These are phyloP conservation scores for Coemansia sp. DNA, from an alignment of 192 early-diverging fungal genomes.

Conservation along the genomic window DNA sequence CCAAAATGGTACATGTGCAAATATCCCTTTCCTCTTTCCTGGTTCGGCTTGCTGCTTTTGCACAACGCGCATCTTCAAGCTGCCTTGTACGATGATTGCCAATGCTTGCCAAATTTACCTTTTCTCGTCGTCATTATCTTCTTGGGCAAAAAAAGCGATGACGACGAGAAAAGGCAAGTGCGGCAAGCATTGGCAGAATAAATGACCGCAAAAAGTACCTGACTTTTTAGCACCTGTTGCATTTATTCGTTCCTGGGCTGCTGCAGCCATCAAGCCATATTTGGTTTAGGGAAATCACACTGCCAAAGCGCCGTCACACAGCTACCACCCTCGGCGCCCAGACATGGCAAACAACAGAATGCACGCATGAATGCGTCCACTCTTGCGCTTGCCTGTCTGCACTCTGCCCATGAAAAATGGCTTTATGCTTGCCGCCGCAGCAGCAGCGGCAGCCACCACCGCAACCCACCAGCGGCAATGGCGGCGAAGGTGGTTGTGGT, in stretches of 20 bases:
- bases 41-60: neutral
- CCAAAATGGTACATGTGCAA: constrained; percentile 1
- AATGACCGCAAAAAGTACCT: neutral
- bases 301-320: constrained; percentile 21
- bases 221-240: constrained; percentile 4
- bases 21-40: neutral
- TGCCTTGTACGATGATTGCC: neutral
- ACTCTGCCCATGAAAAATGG: constrained; percentile 1
- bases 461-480: neutral
- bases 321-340: constrained; percentile 2
- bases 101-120: neutral
- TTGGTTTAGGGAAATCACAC: constrained; percentile 27
- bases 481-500: neutral
- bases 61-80: neutral
- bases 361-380: constrained; percentile 9
- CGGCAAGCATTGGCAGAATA: neutral
- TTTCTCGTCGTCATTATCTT: neutral
- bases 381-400: constrained; percentile 1
- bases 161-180: neutral
- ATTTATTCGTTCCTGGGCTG: constrained; percentile 4
- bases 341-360: constrained; percentile 2
- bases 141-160: neutral
- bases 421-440: neutral
- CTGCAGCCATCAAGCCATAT: constrained; percentile 43
- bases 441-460: neutral